Evolutionary conservation across 331 rosid species (phyloP).

Genomic region (Phaseolus coccineus): DNA sequence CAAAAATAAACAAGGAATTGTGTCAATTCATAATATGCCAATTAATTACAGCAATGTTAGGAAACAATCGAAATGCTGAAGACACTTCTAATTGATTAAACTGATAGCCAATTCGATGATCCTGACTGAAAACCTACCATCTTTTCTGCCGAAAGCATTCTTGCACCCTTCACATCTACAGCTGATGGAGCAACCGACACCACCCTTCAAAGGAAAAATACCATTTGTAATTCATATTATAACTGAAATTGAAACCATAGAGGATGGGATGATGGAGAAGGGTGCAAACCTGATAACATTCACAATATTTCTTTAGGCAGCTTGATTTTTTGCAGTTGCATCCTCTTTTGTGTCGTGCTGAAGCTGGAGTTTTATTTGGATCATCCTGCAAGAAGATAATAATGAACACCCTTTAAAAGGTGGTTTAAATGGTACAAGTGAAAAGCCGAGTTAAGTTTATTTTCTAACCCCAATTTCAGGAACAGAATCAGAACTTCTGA

Average conservation of each 20-base stretch:
- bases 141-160: constrained; percentile 84
- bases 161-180: constrained; percentile 96
- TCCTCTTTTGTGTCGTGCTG: constrained; percentile 90
- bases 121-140: constrained; percentile 62
- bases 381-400: constrained; percentile 64
- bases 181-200: constrained; percentile 87
- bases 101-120: constrained; percentile 13
- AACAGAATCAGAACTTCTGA: constrained; percentile 63
- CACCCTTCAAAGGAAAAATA: constrained; percentile 70
- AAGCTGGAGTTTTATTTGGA: constrained; percentile 89
- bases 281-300: constrained; percentile 87
- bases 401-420: constrained; percentile 30
- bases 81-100: not conserved
- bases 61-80: not conserved
- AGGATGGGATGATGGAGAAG: not conserved
- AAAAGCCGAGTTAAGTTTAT: constrained; percentile 10
- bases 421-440: constrained; percentile 12
- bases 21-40: not conserved
- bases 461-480: constrained; percentile 81
- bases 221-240: constrained; percentile 43
- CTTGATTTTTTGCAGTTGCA: constrained; percentile 98
- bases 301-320: constrained; percentile 94
- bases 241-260: constrained; percentile 22
- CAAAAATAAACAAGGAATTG: constrained; percentile 5
- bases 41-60: constrained; percentile 16